Evolutionary conservation across 2,329 filamentous ascomycete genomes (phyloP).

Genomic region (Tricladium varicosporioides): DNA sequence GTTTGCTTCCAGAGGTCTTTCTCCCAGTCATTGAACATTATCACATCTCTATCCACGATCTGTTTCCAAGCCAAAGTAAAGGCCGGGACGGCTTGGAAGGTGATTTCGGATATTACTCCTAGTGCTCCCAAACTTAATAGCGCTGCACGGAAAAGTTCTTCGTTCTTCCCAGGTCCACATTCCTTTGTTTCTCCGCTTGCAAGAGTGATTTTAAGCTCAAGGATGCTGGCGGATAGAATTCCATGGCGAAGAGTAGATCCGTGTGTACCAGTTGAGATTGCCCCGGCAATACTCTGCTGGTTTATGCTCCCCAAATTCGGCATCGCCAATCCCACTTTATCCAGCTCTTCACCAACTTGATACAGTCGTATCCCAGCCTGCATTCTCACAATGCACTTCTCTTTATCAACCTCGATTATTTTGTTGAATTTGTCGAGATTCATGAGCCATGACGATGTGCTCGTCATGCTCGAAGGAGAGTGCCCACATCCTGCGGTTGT

Average conservation of each 20-base stretch:
- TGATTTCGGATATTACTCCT: constrained; percentile 87
- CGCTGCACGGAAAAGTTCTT: constrained; percentile 82
- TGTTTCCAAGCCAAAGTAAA: constrained; percentile 89
- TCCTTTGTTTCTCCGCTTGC: constrained; percentile 72
- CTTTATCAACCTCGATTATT: constrained; percentile 67
- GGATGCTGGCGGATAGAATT: constrained; percentile 75
- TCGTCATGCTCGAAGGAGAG: constrained; percentile 88
- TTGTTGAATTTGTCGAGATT: constrained; percentile 83
- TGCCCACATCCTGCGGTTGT: constrained; percentile 88
- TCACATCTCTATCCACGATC: constrained; percentile 66
- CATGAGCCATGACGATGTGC: constrained; percentile 90
- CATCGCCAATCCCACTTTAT: constrained; percentile 75
- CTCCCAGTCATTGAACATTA: constrained; percentile 71
- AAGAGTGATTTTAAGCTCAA: constrained; percentile 75
- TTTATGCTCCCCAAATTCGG: constrained; percentile 94
- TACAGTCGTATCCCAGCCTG: constrained; percentile 86
- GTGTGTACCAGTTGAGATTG: constrained; percentile 90
- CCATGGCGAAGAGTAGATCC: constrained; percentile 84
- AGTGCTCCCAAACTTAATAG: constrained; percentile 85
- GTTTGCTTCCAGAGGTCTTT: constrained; percentile 74
- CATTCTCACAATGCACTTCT: constrained; percentile 67
- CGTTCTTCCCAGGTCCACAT: constrained; percentile 66
- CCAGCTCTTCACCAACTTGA: constrained; percentile 70
- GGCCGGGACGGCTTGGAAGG: constrained; percentile 74
- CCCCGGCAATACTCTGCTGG: constrained; percentile 87